phyloP scores from a whole-genome alignment of 2,329 filamentous ascomycete genomes.

The Colletotrichum acutatum region DNA sequence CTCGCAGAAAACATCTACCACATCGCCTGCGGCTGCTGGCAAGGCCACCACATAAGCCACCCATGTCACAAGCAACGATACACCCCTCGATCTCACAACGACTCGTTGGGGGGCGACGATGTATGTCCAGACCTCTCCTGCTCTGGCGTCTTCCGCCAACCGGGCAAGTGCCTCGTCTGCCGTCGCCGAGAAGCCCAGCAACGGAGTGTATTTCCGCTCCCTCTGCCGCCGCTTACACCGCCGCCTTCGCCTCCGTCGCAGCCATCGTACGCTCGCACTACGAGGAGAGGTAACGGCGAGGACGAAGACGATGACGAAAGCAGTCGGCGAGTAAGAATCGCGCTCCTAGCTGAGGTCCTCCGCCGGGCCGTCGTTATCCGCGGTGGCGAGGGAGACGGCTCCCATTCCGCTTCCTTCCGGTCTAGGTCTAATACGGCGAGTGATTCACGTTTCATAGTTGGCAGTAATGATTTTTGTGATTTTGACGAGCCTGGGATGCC shows the following conservation, averaged over 20 bases:
- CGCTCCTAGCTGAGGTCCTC: background rate
- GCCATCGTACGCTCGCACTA: background rate
- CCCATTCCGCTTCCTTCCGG: background rate
- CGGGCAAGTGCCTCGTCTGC: constrained; percentile 29
- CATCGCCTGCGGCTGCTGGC: constrained; percentile 30
- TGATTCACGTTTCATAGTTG: background rate
- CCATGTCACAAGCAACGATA: background rate
- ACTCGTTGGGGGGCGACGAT: no score
- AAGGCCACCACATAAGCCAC: constrained; percentile 19
- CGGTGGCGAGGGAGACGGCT: background rate
- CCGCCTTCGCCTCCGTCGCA: constrained; percentile 37
- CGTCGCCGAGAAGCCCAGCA: constrained; percentile 13
- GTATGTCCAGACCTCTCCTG: background rate
- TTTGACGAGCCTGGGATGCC: no score
- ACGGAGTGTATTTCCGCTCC: background rate
- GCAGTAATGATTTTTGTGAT: no score
- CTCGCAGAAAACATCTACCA: constrained; percentile 33
- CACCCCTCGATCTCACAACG: no score
- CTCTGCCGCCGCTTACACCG: background rate
- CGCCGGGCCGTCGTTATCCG: background rate
- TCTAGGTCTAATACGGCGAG: background rate
- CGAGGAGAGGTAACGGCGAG: background rate
- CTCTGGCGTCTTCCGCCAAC: constrained; percentile 25
- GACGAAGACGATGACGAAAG: constrained; percentile 35
- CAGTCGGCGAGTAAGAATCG: background rate